phyloP scores from a whole-genome alignment of 805 yeast species.

The Metschnikowia cerradonensis region DNA sequence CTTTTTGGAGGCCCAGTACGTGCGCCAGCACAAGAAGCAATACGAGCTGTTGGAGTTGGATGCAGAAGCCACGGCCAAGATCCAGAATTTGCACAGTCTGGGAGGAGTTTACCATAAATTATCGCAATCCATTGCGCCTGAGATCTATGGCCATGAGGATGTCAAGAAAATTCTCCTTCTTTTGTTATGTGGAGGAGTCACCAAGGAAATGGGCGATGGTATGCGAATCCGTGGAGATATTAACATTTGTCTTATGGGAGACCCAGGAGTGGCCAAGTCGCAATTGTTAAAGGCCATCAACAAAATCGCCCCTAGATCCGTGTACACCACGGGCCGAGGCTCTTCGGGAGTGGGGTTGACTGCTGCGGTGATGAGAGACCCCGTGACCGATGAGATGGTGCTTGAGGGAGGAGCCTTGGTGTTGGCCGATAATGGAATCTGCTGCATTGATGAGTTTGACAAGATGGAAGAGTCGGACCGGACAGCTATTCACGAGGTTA shows the following conservation, averaged over 20 bases:
- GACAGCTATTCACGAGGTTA: slow-evolving; percentile 97
- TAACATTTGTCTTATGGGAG: slow-evolving; percentile 95
- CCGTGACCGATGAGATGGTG: slow-evolving; percentile 98
- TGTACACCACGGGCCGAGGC: slow-evolving; percentile 97
- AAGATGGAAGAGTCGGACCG: slow-evolving; percentile 97
- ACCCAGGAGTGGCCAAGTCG: slow-evolving; percentile 99
- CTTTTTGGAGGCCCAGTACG: slow-evolving; percentile 80
- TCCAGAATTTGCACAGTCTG: slow-evolving; percentile 49
- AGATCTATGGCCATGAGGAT: slow-evolving; percentile 90
- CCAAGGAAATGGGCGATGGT: slow-evolving; percentile 93
- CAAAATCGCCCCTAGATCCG: slow-evolving; percentile 93
- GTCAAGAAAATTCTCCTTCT: slow-evolving; percentile 86
- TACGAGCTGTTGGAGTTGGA: slow-evolving; percentile 64
- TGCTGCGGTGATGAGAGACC: slow-evolving; percentile 98
- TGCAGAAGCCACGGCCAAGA: slow-evolving; percentile 50
- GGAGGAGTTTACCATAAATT: slow-evolving; percentile 77
- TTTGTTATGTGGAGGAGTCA: slow-evolving; percentile 90
- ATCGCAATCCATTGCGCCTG: slow-evolving; percentile 93
- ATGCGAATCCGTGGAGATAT: slow-evolving; percentile 97
- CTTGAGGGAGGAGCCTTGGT: slow-evolving; percentile 98
- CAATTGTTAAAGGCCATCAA: slow-evolving; percentile 88
- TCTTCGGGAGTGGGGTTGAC: slow-evolving; percentile 98
- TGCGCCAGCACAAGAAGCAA: slow-evolving; percentile 84
- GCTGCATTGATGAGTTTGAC: slow-evolving; percentile 98
- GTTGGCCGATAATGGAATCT: slow-evolving; percentile 93